Conservation (phyloP, 2,329 filamentous ascomycete genomes). For the Aspergillus arachidicola region DNA sequence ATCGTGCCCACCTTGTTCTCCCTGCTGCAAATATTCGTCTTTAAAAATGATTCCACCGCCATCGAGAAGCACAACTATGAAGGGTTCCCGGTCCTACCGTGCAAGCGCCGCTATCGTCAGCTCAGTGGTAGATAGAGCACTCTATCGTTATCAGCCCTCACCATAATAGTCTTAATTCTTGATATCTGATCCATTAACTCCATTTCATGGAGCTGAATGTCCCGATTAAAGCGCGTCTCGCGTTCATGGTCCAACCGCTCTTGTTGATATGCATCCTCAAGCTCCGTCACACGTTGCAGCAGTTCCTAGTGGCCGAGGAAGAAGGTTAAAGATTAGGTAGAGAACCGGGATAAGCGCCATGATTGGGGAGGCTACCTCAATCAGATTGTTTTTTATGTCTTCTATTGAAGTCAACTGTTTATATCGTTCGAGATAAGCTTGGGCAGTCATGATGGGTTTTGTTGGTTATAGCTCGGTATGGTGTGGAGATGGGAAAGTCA, state of each 20-base stretch:
- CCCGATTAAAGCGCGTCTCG: constrained; percentile 51
- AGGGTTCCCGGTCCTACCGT: constrained; percentile 54
- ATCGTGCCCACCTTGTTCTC: constrained; percentile 55
- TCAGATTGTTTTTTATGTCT: constrained; percentile 51
- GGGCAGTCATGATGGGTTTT: constrained; percentile 31
- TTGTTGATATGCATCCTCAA: constrained; percentile 47
- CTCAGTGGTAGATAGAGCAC: not conserved
- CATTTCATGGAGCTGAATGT: constrained; percentile 51
- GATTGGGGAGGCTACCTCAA: constrained; percentile 42
- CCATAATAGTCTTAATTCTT: constrained; percentile 49
- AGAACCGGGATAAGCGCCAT: constrained; percentile 2
- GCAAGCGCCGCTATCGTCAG: constrained; percentile 18
- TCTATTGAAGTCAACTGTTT: constrained; percentile 48
- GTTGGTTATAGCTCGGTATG: constrained; percentile 14
- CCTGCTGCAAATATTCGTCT: constrained; percentile 52
- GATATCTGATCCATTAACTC: constrained; percentile 51
- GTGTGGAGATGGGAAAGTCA: constrained; percentile 6
- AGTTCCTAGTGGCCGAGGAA: constrained; percentile 43
- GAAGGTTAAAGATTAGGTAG: constrained; percentile 7
- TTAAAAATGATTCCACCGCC: constrained; percentile 60
- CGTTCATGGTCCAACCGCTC: constrained; percentile 51
- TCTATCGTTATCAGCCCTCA: constrained; percentile 21
- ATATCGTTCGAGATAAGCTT: constrained; percentile 46
- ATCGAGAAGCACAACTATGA: constrained; percentile 58
- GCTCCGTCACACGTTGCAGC: constrained; percentile 45